Evolutionary conservation across 2,329 filamentous ascomycete species (phyloP), one percentile per base, ranked within the genome.

Genomic region (Tolypocladium ovalisporum): DNA sequence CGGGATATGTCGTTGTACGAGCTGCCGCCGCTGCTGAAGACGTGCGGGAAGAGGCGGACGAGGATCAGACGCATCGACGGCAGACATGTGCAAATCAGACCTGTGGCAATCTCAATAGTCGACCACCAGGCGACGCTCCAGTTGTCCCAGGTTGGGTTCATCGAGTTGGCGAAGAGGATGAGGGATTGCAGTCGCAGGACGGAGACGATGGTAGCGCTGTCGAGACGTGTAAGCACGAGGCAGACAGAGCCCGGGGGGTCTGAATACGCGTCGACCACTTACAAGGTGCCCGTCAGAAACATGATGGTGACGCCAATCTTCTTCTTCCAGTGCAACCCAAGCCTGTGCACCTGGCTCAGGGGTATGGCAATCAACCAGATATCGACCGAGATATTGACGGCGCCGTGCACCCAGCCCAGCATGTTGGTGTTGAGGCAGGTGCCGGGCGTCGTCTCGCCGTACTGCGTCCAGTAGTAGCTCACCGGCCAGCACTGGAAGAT

Each of bases 291-390:
- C 32, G 40, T 51, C 32, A 58, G 9, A 13, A 58, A 58, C 57
- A 58, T 58, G 51, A 58, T 22, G 40, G 27, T 15, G 5, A 55
- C 57, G 19, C 40, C 40, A 1, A 54, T 8, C 57, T 58, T 58
- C 40, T 58, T 56, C 51, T 58, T 58, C 54, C 57, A 56, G 35
- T 56, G 54, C 13, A 58, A 54, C 17, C 51, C 35, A 17, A 56
- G 54, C 10, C 22, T 37, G 9, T 39, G 35, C n/a, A 58, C 32
- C 51, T 56, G 51, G 54, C 40, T 54, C 4, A 58, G 57, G 8
- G 57, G 51, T 4, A 58, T 39, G 24, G 52, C 29, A 8, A 58
- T 52, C 37, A 58, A 29, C 57, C 57, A 58, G 12, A 58, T 1
- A 13, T 58, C 51, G 10, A 55, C 24, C 19, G 34, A 42, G 27